Percentiles rank a stretch among this genome's conserved stretches.
Conservation (phyloP, 371 early-diverging fungal species). For the Mucor sp. region DNA sequence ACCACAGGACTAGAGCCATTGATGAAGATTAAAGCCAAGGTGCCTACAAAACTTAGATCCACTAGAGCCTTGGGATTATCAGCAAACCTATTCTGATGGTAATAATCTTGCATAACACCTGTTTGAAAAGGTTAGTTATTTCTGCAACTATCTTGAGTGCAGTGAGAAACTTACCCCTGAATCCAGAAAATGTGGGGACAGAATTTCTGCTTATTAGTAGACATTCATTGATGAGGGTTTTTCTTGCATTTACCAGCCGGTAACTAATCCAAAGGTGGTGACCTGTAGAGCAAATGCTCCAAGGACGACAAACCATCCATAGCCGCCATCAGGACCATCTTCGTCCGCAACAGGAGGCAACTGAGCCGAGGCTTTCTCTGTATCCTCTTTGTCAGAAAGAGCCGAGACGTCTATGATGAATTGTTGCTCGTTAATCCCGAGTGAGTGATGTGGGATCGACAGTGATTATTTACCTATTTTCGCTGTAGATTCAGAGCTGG, state of each 20-base stretch:
- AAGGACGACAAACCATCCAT: conserved; percentile 63
- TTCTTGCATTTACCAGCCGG: conserved; percentile 32
- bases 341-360: conserved; percentile 2
- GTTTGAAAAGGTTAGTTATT: no score
- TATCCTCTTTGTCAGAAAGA: neutral
- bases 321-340: conserved; percentile 54
- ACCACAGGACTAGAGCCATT: conserved; percentile 35
- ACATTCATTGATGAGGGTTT: neutral
- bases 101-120: conserved; percentile 27
- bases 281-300: conserved; percentile 61
- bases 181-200: neutral
- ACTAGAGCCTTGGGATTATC: conserved; percentile 18
- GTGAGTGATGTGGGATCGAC: neutral
- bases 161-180: no score
- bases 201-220: neutral
- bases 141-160: no score
- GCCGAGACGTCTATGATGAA: neutral
- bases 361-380: neutral
- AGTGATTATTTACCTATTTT: neutral
- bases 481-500: neutral
- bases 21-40: conserved; percentile 33
- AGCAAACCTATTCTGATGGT: conserved; percentile 24
- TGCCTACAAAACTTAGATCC: conserved; percentile 44
- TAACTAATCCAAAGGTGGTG: conserved; percentile 52
- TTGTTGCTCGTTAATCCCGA: neutral